A percentile compares a stretch with the other conserved stretches of the same genome.
These are phyloP conservation scores for Tricholomella constricta DNA, from an alignment of 768 basidiomycete genomes.

Conservation along the genomic window DNA sequence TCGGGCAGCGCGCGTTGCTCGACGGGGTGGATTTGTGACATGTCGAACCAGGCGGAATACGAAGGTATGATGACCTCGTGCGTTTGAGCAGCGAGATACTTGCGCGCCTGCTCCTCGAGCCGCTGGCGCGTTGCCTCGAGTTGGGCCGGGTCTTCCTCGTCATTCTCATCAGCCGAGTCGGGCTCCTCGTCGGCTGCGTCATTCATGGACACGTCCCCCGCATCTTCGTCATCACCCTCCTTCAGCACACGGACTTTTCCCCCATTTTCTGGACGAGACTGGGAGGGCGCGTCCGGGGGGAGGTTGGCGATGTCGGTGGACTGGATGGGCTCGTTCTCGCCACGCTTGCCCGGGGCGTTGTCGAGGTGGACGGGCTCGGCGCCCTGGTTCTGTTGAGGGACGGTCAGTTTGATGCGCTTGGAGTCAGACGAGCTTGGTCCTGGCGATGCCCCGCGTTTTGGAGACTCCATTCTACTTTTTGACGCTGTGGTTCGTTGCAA, in stretches of 20 bases:
- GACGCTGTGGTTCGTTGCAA: slow-evolving; percentile 9
- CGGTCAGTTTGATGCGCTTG: slow-evolving; percentile 60
- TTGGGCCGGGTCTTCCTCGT: slow-evolving; percentile 85
- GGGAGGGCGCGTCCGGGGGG: slow-evolving; percentile 39
- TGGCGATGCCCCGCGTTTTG: slow-evolving; percentile 65
- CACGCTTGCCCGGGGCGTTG: slow-evolving; percentile 79
- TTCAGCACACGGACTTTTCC: slow-evolving; percentile 45
- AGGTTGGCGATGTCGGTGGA: slow-evolving; percentile 82
- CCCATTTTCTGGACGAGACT: slow-evolving; percentile 44
- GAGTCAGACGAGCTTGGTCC: slow-evolving; percentile 52
- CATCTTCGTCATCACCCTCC: slow-evolving; percentile 67
- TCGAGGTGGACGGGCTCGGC: slow-evolving; percentile 78
- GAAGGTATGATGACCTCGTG: slow-evolving; percentile 97
- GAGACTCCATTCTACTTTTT: slow-evolving; percentile 54
- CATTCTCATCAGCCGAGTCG: slow-evolving; percentile 79
- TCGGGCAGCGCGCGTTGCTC: slow-evolving; percentile 93
- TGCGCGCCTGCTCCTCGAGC: slow-evolving; percentile 84
- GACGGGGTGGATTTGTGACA: slow-evolving; percentile 89
- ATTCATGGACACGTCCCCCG: slow-evolving; percentile 79
- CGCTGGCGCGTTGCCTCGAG: slow-evolving; percentile 77
- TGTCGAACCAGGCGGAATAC: slow-evolving; percentile 97
- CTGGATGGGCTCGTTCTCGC: slow-evolving; percentile 83
- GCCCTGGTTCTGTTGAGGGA: slow-evolving; percentile 59
- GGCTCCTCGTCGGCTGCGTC: slow-evolving; percentile 75
- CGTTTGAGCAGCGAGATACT: slow-evolving; percentile 96